A percentile compares a stretch with the other conserved stretches of the same genome.
Conservation (phyloP, 345 rosid genomes). For the Moricandia arvensis region DNA sequence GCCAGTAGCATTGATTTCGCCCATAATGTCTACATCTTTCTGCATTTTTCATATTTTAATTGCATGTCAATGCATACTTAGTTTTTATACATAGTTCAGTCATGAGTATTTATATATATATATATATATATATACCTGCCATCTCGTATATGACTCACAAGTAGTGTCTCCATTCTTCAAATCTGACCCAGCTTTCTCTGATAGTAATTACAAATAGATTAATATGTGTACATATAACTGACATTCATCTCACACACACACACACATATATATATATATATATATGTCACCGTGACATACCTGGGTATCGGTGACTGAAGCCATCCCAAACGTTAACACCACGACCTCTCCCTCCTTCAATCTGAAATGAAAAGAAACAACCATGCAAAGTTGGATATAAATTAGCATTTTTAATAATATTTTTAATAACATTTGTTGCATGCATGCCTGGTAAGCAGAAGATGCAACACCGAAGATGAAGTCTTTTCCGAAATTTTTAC, state of each 20-base stretch:
- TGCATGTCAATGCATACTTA: neutral
- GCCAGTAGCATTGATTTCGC: neutral
- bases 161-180: neutral
- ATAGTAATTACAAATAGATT: neutral
- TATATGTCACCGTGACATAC: neutral
- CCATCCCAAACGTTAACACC: neutral
- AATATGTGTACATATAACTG: neutral
- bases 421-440: neutral
- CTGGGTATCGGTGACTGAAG: neutral
- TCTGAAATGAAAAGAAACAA: neutral
- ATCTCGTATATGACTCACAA: neutral
- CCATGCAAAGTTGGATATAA: neutral
- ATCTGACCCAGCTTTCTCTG: neutral
- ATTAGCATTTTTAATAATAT: no score
- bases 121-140: no score
- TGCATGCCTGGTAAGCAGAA: neutral
- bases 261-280: no score
- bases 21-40: neutral
- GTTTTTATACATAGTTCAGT: neutral
- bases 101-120: neutral
- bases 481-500: neutral
- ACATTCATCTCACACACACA: neutral
- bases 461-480: neutral
- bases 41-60: neutral
- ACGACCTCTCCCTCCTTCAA: neutral